Evolutionary conservation across 2,329 filamentous ascomycete genomes (phyloP).

Genomic region (Fusarium torreyae): DNA sequence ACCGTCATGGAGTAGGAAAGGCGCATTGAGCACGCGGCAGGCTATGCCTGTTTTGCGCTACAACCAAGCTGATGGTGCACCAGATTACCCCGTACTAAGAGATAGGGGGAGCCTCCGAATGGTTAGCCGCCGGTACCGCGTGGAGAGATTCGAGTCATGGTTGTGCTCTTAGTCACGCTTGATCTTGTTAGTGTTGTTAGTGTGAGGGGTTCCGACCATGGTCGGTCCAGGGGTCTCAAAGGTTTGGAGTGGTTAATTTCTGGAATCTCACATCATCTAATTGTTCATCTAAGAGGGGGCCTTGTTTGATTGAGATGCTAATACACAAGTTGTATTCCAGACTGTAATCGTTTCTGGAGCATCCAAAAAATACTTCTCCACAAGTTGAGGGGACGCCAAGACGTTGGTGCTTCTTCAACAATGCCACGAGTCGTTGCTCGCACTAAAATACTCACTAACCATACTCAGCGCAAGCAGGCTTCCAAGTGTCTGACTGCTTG

Average conservation of each 20-base stretch:
- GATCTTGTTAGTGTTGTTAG: background rate
- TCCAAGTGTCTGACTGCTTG: background rate
- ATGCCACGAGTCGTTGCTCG: background rate
- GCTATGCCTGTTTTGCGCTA: no score
- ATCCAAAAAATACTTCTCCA: no score
- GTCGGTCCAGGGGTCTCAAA: background rate
- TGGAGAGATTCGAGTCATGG: constrained; percentile 10
- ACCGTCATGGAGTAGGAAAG: background rate
- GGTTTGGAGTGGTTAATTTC: background rate
- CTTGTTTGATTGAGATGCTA: background rate
- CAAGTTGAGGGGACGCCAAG: no score
- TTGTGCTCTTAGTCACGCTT: background rate
- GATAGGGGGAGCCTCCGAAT: background rate
- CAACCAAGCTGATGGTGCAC: background rate
- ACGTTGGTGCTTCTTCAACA: no score
- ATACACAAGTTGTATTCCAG: background rate
- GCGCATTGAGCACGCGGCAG: no score
- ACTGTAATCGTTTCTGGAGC: no score
- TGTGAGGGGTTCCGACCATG: background rate
- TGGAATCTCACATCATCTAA: background rate
- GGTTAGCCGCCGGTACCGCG: background rate
- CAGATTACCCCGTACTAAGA: constrained; percentile 2
- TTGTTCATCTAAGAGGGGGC: background rate
- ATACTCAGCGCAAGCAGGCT: background rate
- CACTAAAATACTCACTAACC: no score